Evolutionary conservation across 2,329 filamentous ascomycete species (phyloP).

Genomic region (Botrytis deweyae): DNA sequence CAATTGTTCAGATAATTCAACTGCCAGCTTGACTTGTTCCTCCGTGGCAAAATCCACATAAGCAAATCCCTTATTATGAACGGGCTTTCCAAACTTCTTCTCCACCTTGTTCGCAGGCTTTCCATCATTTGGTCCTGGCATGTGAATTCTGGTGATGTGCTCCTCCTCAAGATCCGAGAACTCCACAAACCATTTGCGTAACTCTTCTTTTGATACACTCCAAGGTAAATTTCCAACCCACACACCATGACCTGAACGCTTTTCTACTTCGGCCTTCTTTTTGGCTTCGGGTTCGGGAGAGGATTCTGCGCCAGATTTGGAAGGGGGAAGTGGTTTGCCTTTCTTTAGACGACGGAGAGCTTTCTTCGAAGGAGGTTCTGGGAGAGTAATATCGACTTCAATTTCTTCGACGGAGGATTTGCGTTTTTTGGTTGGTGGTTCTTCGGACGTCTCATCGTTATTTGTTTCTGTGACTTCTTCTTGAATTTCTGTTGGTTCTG

Average conservation of each 20-base stretch:
- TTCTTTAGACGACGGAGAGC: constrained; percentile 89
- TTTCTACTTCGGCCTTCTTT: constrained; percentile 46
- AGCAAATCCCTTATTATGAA: constrained; percentile 83
- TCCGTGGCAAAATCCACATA: constrained; percentile 84
- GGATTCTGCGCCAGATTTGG: constrained; percentile 44
- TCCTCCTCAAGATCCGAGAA: constrained; percentile 66
- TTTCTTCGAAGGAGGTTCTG: constrained; percentile 93
- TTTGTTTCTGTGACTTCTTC: constrained; percentile 11
- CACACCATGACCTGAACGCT: constrained; percentile 77
- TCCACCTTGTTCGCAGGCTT: constrained; percentile 39
- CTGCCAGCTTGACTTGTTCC: constrained; percentile 67
- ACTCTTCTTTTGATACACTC: constrained; percentile 67
- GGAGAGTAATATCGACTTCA: constrained; percentile 84
- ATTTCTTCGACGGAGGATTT: constrained; percentile 70
- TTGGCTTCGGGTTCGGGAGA: constrained; percentile 43
- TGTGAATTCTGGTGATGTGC: constrained; percentile 73
- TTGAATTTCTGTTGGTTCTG: neutral
- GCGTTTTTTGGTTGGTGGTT: constrained; percentile 57
- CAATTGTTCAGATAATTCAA: constrained; percentile 82
- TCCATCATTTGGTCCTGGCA: constrained; percentile 50
- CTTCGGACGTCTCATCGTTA: constrained; percentile 22
- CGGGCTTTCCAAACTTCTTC: constrained; percentile 35
- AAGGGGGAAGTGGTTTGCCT: constrained; percentile 56
- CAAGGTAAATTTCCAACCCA: constrained; percentile 98
- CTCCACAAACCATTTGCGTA: constrained; percentile 77